phyloP scores from a whole-genome alignment of 2,329 filamentous ascomycete genomes.

The Pseudocercospora cruenta region DNA sequence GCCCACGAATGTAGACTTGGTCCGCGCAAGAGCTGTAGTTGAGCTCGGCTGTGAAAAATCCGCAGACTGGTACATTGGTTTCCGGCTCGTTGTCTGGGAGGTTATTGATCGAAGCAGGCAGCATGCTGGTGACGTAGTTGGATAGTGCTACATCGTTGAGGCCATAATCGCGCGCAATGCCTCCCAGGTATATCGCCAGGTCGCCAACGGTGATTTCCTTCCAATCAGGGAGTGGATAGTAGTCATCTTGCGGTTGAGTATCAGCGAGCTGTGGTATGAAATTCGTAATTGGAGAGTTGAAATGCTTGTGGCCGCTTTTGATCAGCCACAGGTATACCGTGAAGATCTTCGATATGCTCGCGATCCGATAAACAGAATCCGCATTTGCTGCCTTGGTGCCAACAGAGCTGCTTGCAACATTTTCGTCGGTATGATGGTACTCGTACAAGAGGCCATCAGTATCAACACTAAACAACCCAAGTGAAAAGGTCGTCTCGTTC shows the following conservation, averaged over 20 bases:
- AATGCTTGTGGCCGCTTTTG: conserved; percentile 21
- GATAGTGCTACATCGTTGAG: conserved; percentile 22
- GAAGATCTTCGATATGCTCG: conserved; percentile 26
- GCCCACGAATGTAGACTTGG: conserved; percentile 13
- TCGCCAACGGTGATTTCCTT: conserved; percentile 53
- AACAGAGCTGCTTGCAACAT: conserved; percentile 17
- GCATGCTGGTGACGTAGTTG: conserved; percentile 17
- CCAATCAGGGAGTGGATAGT: conserved; percentile 48
- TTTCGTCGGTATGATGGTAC: conserved; percentile 22
- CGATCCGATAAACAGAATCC: conserved; percentile 27
- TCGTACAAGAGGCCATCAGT: conserved; percentile 21
- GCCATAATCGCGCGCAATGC: conserved; percentile 39
- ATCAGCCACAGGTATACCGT: conserved; percentile 29
- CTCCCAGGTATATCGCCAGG: conserved; percentile 52
- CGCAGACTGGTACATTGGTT: conserved; percentile 21
- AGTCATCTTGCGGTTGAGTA: conserved; percentile 34
- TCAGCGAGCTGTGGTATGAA: conserved; percentile 47
- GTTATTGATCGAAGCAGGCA: neutral
- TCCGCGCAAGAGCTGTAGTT: conserved; percentile 18
- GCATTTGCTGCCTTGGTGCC: conserved; percentile 23
- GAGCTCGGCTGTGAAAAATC: conserved; percentile 18
- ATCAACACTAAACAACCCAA: conserved; percentile 23
- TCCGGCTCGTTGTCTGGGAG: conserved; percentile 30
- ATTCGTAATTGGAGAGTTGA: conserved; percentile 46
- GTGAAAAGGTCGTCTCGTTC: conserved; percentile 28